Evolutionary conservation across 768 basidiomycete species (phyloP), one percentile per base, ranked within the genome.

Genomic region (Termitomyces bulborhizus): DNA sequence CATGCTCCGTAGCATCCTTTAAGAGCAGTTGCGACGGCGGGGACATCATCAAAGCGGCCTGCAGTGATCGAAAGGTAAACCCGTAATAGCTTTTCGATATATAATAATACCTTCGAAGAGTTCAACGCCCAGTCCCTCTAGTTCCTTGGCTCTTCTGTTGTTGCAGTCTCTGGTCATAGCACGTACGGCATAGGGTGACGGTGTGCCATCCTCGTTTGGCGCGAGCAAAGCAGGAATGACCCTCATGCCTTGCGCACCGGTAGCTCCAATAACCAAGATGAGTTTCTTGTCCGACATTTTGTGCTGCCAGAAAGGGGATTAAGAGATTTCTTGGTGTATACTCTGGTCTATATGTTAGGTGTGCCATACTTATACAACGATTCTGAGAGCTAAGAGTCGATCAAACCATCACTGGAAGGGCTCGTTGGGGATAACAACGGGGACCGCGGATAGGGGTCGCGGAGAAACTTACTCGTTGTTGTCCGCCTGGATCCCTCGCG

Each of bases 261-360:
- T 77, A 7, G 72, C 76, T 37, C 76, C 76, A 31, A 78, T 71
- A 40, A 78, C 73, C 42, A 76, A 67, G 53, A 78, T 74, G 51
- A 73, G 59, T 61, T 73, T 76, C 57, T 62, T 62, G 41, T 43
- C 49, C 13, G 54, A 59, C 58, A 61, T 58, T n/a, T 3, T 49
- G 55, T 49, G 24, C 13, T 46, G 16, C 7, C 16, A 21, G 37
- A 51, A 31, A 36, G 39, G 34, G 39, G 21, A 49, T 29, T 13
- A n/a, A 11, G 32, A n/a, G 36, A 26, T 39, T 31, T 46, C 31
- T 15, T 18, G 24, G 5, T 59, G 40, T 56, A 27, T 44, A 50
- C 51, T 57, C 52, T 50, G 47, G 57, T 53, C 57, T 44, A 40
- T 24, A 51, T 40, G 24, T 42, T 26, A n/a, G 31, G 8, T 29